Base-by-base conservation (phyloP, 345 rosid species). In the Combretum micranthum region DNA sequence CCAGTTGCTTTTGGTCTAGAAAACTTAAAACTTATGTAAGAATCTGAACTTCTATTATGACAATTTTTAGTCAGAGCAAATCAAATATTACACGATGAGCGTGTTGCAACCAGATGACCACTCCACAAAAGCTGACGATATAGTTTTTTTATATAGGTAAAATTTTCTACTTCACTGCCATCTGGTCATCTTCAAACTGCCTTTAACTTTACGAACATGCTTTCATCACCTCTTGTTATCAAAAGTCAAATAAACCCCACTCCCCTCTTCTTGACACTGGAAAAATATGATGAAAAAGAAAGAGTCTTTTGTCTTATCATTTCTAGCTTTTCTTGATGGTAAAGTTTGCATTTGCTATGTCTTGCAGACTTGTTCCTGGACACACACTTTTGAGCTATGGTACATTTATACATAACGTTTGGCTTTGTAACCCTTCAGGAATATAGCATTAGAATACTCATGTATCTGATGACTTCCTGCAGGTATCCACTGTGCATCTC, bases 401-500 rank as follows among this genome's bases (percentile, higher is more conserved):
- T 91, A 69, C 77, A 81, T 64, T 48, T 54, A 44, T 37, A 15
- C 10, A 49, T 52, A 42, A 53, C 21, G 46, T 51, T 32, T 50
- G 44, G 53, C 7, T 26, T 52, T 14, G 48, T 47, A 43, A 21
- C 58, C 14, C 37, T 46, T 68, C 59, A 48, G 69, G 42, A 55
- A 48, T 16, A 44, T 54, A 42, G 55, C 49, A 19, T 58, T 53
- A 62, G 48, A 62, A 57, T 45, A 69, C 18, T 65, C 49, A 50
- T 20, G 61, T 16, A n/a, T 26, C 51, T 6, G 26, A 59, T 58
- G 58, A 46, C n/a, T n/a, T 56, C 56, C 62, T 71, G 65, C 87
- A 91, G 98, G 96, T 55, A 76, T 91, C 32, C 95, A 91, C 55
- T 91, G 96, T 75, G 96, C 96, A 14, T 70, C 76, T 19, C 82